Percentiles rank a stretch among this genome's conserved stretches.
These are phyloP conservation scores for Capsicum pubescens DNA, from an alignment of 257 asterid genomes.

Conservation along the genomic window DNA sequence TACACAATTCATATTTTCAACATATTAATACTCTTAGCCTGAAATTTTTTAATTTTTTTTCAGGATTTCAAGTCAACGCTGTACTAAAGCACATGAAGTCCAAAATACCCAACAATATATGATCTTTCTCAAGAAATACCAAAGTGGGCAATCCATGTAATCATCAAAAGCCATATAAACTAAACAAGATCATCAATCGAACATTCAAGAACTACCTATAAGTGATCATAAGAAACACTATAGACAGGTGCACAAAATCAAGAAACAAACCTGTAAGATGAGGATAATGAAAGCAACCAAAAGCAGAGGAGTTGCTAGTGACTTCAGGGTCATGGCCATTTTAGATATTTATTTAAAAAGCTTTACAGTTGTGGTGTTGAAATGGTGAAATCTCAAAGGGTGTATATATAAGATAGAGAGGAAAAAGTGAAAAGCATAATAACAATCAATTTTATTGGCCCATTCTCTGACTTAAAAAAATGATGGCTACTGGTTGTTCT, in stretches of 20 bases:
- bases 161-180: not conserved
- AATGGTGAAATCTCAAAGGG: too few species aligned
- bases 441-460: conserved; percentile 9
- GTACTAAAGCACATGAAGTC: not conserved
- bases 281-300: not conserved
- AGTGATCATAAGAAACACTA: not conserved
- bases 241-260: not conserved
- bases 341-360: too few species aligned
- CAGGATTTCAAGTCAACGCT: not conserved
- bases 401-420: too few species aligned
- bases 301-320: conserved; percentile 12
- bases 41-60: too few species aligned
- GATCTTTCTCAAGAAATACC: not conserved
- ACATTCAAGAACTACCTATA: too few species aligned
- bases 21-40: too few species aligned
- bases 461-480: conserved; percentile 19
- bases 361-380: too few species aligned
- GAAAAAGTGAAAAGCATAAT: not conserved
- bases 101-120: not conserved
- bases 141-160: too few species aligned
- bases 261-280: not conserved
- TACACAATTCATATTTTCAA: too few species aligned
- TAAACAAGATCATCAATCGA: not conserved
- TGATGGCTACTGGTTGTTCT: not conserved
- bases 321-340: not conserved